phyloP scores from a whole-genome alignment of 805 yeast species.

The Torulaspora indica region DNA sequence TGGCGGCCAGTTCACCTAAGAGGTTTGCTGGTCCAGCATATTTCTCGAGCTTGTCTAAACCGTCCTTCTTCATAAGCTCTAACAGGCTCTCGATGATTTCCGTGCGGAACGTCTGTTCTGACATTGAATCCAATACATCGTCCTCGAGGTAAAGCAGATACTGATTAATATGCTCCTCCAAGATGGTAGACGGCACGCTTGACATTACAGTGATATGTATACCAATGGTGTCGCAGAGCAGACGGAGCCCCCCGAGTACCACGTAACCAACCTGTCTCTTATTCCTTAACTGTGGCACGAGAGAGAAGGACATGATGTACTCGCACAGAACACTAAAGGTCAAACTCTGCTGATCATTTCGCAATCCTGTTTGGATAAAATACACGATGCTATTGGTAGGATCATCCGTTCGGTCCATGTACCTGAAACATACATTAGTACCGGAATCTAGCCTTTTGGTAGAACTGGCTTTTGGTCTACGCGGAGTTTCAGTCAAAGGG shows the following conservation, averaged over 20 bases:
- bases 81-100: constrained; percentile 40
- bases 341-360: constrained; percentile 36
- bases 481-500: background rate
- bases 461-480: background rate
- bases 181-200: constrained; percentile 39
- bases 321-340: constrained; percentile 46
- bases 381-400: constrained; percentile 49
- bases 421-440: constrained; percentile 34
- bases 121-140: constrained; percentile 26
- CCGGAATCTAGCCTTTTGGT: constrained; percentile 41
- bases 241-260: constrained; percentile 52
- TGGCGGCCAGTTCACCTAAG: constrained; percentile 35
- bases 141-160: constrained; percentile 43
- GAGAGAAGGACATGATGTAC: constrained; percentile 42
- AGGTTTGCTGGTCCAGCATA: constrained; percentile 37
- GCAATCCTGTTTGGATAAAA: constrained; percentile 54
- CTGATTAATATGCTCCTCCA: constrained; percentile 46
- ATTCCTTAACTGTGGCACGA: constrained; percentile 47
- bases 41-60: constrained; percentile 10
- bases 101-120: constrained; percentile 37
- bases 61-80: constrained; percentile 15
- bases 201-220: constrained; percentile 56
- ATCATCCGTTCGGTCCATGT: constrained; percentile 41
- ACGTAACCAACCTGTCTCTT: constrained; percentile 60
- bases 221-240: constrained; percentile 51